Evolutionary conservation across 2,329 filamentous ascomycete genomes (phyloP).

Genomic region (Cladosporium sp.): DNA sequence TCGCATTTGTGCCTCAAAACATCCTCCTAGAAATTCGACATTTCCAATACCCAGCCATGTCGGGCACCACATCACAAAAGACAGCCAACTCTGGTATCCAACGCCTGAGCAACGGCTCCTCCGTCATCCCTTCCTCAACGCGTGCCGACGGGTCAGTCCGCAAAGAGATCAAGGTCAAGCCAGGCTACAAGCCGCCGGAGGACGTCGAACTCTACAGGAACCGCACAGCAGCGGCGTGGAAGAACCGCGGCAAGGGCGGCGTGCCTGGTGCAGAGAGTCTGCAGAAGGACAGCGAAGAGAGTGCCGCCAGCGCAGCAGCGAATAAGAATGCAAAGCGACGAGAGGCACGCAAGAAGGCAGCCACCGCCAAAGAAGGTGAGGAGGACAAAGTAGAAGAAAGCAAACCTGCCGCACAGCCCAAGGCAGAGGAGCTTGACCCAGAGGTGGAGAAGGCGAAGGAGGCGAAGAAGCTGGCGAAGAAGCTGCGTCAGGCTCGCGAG

Average conservation of each 20-base stretch:
- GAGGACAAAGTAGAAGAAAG: conserved; percentile 36
- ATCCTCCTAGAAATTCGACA: neutral
- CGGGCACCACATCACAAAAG: conserved; percentile 2
- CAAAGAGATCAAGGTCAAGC: conserved; percentile 90
- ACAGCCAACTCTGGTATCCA: conserved; percentile 59
- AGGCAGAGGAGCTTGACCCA: conserved; percentile 59
- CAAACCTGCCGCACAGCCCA: conserved; percentile 29
- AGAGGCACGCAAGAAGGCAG: conserved; percentile 66
- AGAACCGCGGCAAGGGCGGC: conserved; percentile 68
- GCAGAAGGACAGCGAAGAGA: conserved; percentile 52
- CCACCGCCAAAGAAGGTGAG: conserved; percentile 45
- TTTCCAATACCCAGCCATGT: neutral
- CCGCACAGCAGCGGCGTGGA: conserved; percentile 81
- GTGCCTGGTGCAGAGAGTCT: conserved; percentile 71
- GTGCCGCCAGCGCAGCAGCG: conserved; percentile 53
- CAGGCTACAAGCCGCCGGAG: conserved; percentile 90
- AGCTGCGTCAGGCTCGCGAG: conserved; percentile 89
- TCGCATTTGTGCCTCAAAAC: neutral
- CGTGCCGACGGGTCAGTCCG: conserved; percentile 88
- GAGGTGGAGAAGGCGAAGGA: conserved; percentile 89
- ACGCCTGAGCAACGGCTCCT: conserved; percentile 73
- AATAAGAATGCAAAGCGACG: conserved; percentile 86
- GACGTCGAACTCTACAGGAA: conserved; percentile 97
- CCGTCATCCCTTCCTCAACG: conserved; percentile 83
- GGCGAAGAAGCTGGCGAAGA: conserved; percentile 87